Base-by-base conservation (phyloP, 257 asterid species). In the Coffea canephora region DNA sequence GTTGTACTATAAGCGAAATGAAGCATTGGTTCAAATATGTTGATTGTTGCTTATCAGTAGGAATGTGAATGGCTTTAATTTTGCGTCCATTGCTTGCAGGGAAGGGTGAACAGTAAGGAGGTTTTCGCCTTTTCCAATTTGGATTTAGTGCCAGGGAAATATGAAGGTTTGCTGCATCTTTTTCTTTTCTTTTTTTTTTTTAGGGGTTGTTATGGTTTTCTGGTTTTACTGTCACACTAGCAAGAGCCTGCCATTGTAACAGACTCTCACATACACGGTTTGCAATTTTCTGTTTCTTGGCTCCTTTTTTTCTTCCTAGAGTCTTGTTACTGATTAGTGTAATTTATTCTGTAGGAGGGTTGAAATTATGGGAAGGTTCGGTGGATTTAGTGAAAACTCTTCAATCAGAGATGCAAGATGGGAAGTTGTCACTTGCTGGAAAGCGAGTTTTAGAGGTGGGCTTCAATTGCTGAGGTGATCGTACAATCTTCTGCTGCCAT, bases 321-420 rank as follows among this genome's bases (percentile, higher is more conserved):
- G 0, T 76, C n/a, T 46, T 43, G 65, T 79, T 74, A 31, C 57
- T 80, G 41, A 65, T 68, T 23, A 2, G 39, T 21, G 14, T 21
- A 68, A 39, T 69, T 77, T 15, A 4, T 80, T 43, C 73, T 77
- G 15, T 73, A 93, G 99, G 99, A 69, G 99, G 98, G 66, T 77
- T 96, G 86, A 96, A 96, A 83, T 85, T 96, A 74, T 96, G 99
- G 99, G 99, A 96, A 84, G 96, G 98, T 21, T 94, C 99, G 19
- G 75, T 92, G 52, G 99, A 94, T 84, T 86, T 96, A 65, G 91
- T 96, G 70, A 84, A 87, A 77, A 85, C 90, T 78, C 93, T 96
- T 59, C 77, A 59, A 81, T 84, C 90, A 7, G 96, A 92, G 83
- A 79, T 94, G 80, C 85, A 87, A 84, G 87, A 86, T 14, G 91